Percentiles rank a stretch among this genome's conserved stretches.
Evolutionary conservation across 768 basidiomycete species (phyloP).

Genomic region (Aureoboletus auriporus): DNA sequence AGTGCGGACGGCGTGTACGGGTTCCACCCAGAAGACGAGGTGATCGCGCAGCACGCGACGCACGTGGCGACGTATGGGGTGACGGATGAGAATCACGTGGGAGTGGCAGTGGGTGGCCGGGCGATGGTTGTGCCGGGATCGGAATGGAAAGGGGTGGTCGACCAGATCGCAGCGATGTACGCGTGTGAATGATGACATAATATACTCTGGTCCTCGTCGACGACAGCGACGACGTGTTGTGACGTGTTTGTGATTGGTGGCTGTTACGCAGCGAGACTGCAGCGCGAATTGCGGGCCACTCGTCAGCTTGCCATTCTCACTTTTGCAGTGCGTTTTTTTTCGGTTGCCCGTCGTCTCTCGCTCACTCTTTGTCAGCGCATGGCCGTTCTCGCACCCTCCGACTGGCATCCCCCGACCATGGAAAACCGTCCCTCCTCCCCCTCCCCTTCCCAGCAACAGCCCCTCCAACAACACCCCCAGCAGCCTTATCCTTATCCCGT

Average conservation of each 20-base stretch:
- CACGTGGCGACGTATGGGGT: slow-evolving; percentile 38
- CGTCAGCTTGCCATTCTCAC: background rate
- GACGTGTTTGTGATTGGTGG: slow-evolving; percentile 13
- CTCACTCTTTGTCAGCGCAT: slow-evolving; percentile 38
- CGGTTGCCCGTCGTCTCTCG: background rate
- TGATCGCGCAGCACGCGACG: slow-evolving; percentile 44
- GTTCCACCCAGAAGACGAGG: slow-evolving; percentile 87
- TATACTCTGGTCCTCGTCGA: slow-evolving; percentile 4
- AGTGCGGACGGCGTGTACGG: slow-evolving; percentile 48
- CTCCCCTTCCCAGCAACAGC: slow-evolving; percentile 26
- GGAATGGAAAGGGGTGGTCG: slow-evolving; percentile 39
- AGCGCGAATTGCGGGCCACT: slow-evolving; percentile 3
- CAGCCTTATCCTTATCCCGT: slow-evolving; percentile 63
- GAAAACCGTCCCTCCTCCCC: slow-evolving; percentile 39
- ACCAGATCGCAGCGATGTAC: slow-evolving; percentile 35
- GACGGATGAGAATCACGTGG: slow-evolving; percentile 49
- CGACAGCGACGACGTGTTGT: slow-evolving; percentile 11
- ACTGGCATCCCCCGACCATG: slow-evolving; percentile 75
- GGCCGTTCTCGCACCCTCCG: slow-evolving; percentile 76
- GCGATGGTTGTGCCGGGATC: slow-evolving; percentile 57
- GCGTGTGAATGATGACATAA: slow-evolving; percentile 8
- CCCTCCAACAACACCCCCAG: slow-evolving; percentile 24
- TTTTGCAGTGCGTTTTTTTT: background rate
- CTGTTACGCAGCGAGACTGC: slow-evolving; percentile 8
- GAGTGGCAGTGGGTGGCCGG: no score